Evolutionary conservation across 2,329 filamentous ascomycete species (phyloP).

Genomic region (Triangularia verruculosa): DNA sequence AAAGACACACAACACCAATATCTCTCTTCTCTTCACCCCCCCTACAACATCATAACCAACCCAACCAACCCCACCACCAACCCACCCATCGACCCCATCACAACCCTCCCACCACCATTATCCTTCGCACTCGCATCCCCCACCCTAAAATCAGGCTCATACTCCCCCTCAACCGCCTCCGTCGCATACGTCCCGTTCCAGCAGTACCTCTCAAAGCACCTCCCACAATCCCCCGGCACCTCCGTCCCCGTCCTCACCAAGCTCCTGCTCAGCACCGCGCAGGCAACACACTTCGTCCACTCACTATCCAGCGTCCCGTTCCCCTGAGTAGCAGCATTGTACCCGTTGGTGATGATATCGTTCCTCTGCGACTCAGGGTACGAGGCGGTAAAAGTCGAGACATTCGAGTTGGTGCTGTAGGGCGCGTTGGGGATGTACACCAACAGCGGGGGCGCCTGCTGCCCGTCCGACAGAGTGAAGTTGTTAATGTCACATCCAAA

Average conservation of each 20-base stretch:
- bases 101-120: constrained; percentile 12
- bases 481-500: constrained; percentile 55
- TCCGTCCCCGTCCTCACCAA: constrained; percentile 66
- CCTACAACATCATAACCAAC: neutral
- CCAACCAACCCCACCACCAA: constrained; percentile 6
- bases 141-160: constrained; percentile 34
- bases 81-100: constrained; percentile 3
- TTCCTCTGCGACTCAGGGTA: constrained; percentile 69
- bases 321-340: constrained; percentile 75
- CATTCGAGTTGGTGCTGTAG: constrained; percentile 73
- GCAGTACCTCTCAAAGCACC: constrained; percentile 82
- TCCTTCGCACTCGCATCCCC: constrained; percentile 19
- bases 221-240: constrained; percentile 67
- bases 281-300: constrained; percentile 84
- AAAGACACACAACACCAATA: neutral
- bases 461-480: constrained; percentile 27
- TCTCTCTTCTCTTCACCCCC: neutral
- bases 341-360: constrained; percentile 81
- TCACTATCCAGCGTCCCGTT: constrained; percentile 71
- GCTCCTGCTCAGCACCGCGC: constrained; percentile 77
- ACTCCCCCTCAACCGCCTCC: constrained; percentile 24
- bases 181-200: constrained; percentile 72
- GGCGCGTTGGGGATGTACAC: constrained; percentile 81
- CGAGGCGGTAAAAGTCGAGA: constrained; percentile 68
- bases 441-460: constrained; percentile 31